phyloP scores from a whole-genome alignment of 2,329 filamentous ascomycete genomes.

The Blastomyces silverae region DNA sequence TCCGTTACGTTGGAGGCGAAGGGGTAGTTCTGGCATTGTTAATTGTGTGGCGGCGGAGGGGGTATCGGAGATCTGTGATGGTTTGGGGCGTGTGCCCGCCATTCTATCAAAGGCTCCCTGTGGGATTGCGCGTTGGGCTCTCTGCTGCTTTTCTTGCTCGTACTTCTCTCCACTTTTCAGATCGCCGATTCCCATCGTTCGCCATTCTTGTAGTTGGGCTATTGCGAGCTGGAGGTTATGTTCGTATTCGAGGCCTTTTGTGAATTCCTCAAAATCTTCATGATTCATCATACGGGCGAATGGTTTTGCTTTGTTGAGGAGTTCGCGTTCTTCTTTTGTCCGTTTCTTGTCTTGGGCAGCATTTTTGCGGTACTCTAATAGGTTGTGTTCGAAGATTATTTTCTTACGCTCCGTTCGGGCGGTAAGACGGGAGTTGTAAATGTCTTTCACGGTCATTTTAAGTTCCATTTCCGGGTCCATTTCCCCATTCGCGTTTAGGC shows the following conservation, averaged over 20 bases:
- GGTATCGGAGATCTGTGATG: conserved; percentile 62
- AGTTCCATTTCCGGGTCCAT: conserved; percentile 94
- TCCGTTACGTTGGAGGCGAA: conserved; percentile 48
- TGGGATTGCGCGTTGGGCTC: conserved; percentile 59
- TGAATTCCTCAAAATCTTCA: conserved; percentile 79
- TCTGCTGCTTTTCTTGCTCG: conserved; percentile 74
- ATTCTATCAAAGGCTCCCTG: conserved; percentile 82
- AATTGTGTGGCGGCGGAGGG: conserved; percentile 68
- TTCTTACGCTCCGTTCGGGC: conserved; percentile 91
- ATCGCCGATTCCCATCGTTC: conserved; percentile 73
- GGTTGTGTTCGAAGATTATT: conserved; percentile 89
- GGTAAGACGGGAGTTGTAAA: conserved; percentile 89
- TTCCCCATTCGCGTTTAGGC: conserved; percentile 79
- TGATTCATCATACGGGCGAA: conserved; percentile 97
- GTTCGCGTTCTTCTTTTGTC: conserved; percentile 87
- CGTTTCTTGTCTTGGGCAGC: conserved; percentile 84
- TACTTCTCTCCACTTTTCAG: conserved; percentile 85
- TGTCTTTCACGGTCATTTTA: conserved; percentile 96
- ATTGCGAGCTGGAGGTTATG: conserved; percentile 88
- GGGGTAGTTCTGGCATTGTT: conserved; percentile 69
- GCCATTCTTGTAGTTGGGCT: conserved; percentile 86
- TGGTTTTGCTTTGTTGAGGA: conserved; percentile 88
- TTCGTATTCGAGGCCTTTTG: conserved; percentile 80
- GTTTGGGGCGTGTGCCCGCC: conserved; percentile 63
- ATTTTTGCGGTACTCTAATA: conserved; percentile 91